Conservation (phyloP, 768 basidiomycete genomes). For the Trametes coccinea region DNA sequence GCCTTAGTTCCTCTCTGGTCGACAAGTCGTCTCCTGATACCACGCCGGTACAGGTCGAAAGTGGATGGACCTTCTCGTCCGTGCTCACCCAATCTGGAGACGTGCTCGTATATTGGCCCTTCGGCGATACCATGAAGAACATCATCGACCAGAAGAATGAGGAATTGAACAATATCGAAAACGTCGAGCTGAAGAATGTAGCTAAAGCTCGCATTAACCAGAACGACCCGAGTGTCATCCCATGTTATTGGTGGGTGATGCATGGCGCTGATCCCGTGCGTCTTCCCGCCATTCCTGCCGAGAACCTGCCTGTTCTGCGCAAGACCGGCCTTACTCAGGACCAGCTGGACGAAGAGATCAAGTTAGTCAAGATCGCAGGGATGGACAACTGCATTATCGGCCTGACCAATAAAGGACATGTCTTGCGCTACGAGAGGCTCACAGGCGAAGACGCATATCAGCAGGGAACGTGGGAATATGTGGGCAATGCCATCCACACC, state of each 20-base stretch:
- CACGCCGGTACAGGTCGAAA: conserved; percentile 62
- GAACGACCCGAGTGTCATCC: conserved; percentile 45
- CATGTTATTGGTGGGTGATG: conserved; percentile 63
- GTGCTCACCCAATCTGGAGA: conserved; percentile 71
- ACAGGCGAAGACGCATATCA: conserved; percentile 40
- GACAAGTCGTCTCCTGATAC: conserved; percentile 47
- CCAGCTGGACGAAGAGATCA: conserved; percentile 34
- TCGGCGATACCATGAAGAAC: conserved; percentile 43
- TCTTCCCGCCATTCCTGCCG: conserved; percentile 57
- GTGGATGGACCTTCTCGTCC: conserved; percentile 81
- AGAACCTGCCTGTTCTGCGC: conserved; percentile 50
- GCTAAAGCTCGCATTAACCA: conserved; percentile 27
- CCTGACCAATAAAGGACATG: conserved; percentile 77
- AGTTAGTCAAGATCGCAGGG: conserved; percentile 79
- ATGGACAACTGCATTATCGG: conserved; percentile 74
- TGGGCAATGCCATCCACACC: conserved; percentile 35
- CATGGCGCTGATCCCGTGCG: conserved; percentile 47
- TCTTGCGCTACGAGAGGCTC: conserved; percentile 60
- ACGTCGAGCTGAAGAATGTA: conserved; percentile 8
- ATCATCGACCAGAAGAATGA: conserved; percentile 40
- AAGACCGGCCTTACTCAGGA: conserved; percentile 30
- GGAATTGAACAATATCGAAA: conserved; percentile 49
- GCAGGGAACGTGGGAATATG: conserved; percentile 68
- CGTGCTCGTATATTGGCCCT: conserved; percentile 77
- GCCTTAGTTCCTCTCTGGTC: conserved; percentile 43